Percentiles rank a stretch among this genome's conserved stretches.
Conservation (phyloP, 164 flowering plant genomes). For the Nelumbo lutea region DNA sequence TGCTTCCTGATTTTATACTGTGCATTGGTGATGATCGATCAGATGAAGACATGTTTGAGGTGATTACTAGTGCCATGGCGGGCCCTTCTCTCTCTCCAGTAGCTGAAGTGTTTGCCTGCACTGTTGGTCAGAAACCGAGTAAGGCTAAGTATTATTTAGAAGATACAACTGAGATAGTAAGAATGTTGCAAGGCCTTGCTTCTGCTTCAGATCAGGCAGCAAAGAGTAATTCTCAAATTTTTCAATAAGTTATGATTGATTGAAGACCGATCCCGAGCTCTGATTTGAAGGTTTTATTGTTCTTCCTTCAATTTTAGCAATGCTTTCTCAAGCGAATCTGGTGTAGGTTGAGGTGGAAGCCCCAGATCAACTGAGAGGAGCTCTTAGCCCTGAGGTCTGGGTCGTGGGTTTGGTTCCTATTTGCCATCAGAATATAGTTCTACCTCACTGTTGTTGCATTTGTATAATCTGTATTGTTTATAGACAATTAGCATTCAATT, state of each 20-base stretch:
- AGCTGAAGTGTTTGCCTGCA: slow-evolving; percentile 55
- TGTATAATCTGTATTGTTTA: not conserved
- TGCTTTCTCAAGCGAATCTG: not conserved
- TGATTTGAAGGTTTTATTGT: not conserved
- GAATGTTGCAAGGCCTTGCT: slow-evolving; percentile 43
- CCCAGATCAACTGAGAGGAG: too few species aligned
- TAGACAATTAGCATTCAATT: not conserved
- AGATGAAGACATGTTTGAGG: slow-evolving; percentile 56
- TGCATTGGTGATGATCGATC: slow-evolving; percentile 56
- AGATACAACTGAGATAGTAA: slow-evolving; percentile 37
- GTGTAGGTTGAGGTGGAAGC: not conserved
- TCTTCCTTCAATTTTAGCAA: not conserved
- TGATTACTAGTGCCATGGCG: slow-evolving; percentile 29
- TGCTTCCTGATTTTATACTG: slow-evolving; percentile 45
- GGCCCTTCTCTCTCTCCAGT: slow-evolving; percentile 36
- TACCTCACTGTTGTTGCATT: not conserved
- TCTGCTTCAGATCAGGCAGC: slow-evolving; percentile 30
- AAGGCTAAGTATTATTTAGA: slow-evolving; percentile 50
- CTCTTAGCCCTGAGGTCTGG: too few species aligned
- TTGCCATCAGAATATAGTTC: not conserved
- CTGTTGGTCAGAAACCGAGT: slow-evolving; percentile 54
- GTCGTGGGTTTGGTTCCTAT: not conserved
- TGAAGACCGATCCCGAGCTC: not conserved
- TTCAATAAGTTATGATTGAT: slow-evolving; percentile 6
- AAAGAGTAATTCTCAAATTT: slow-evolving; percentile 17